Base-by-base conservation (phyloP, 1,284 basidiomycete species). In the Paramarasmius palmivorus region DNA sequence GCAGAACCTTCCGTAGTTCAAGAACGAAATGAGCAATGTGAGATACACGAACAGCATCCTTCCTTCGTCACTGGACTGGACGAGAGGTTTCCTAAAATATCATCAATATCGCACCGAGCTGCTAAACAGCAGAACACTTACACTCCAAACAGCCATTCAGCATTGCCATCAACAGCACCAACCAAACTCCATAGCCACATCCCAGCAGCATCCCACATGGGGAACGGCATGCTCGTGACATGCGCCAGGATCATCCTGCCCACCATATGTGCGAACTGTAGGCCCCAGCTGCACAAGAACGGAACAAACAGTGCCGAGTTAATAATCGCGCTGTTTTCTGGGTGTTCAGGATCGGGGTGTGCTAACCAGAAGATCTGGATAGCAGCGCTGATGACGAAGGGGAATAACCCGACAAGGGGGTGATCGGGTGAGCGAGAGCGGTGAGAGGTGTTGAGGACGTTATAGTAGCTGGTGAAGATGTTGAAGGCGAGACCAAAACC, bases 191-290 rank as follows among this genome's bases (percentile, higher is more conserved):
- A 92, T 8, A 94, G 68, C 85, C 94, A 94, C 67, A 94, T 83
- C 61, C 83, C 81, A 12, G 29, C 29, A 6, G 29, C 29, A 69
- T 97, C 93, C 84, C 89, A 95, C 68, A 82, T 80, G 0, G 95
- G 95, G 76, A 98, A 97, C 5, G 85, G 76, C 37, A 82, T 79
- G 59, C 85, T 86, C 49, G 94, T 95, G 38, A 98, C 86, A 70
- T 99, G 96, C 0, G 95, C 93, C 34, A 98, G 74, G 66, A 98
- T 98, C 73, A 98, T 90, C 60, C 91, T 78, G 35, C 93, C 93
- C 41, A 98, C 95, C 64, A 90, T 86, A 68, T 93, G 88, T 19
- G 90, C 86, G 60, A 93, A 93, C 63, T 89, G 86, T 47, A 93
- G 71, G 20, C 93, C 96, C 94, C 95, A 98, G 41, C 89, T 88